phyloP scores from a whole-genome alignment of 2,329 filamentous ascomycete genomes.

The Venturia nashicola region DNA sequence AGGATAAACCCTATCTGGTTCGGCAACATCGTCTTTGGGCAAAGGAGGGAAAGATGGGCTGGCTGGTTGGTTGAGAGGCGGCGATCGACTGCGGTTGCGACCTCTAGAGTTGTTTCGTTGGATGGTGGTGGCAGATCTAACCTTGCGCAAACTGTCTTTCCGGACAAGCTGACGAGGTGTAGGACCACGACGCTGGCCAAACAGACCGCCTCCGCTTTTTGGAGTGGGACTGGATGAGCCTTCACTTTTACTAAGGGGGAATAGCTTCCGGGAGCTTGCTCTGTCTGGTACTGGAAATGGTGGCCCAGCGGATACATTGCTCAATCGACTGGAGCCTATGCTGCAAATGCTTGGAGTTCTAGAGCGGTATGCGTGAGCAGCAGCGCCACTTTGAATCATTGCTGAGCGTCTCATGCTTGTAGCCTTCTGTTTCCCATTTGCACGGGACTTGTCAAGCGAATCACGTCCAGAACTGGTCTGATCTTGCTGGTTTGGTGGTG shows the following conservation, averaged over 20 bases:
- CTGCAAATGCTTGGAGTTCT: slow-evolving; percentile 55
- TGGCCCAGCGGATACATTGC: slow-evolving; percentile 35
- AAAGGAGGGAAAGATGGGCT: slow-evolving; percentile 62
- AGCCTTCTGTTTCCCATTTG: neutral
- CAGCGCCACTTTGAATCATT: slow-evolving; percentile 68
- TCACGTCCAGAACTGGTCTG: neutral
- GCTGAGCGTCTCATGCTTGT: slow-evolving; percentile 61
- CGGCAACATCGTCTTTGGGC: slow-evolving; percentile 59
- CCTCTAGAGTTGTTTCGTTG: slow-evolving; percentile 38
- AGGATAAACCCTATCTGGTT: slow-evolving; percentile 32
- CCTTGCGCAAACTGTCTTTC: slow-evolving; percentile 61
- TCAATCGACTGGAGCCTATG: slow-evolving; percentile 26
- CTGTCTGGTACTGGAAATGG: slow-evolving; percentile 88
- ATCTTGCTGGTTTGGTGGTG: neutral
- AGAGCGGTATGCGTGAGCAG: slow-evolving; percentile 51
- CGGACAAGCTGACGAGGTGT: slow-evolving; percentile 30
- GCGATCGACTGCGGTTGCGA: slow-evolving; percentile 34
- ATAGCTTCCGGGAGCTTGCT: slow-evolving; percentile 68
- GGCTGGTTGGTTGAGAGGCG: slow-evolving; percentile 56
- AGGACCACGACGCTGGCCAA: slow-evolving; percentile 20
- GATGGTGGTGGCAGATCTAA: slow-evolving; percentile 69
- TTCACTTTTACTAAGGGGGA: slow-evolving; percentile 55
- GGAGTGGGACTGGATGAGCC: slow-evolving; percentile 66
- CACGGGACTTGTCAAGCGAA: slow-evolving; percentile 20
- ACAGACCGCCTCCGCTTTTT: slow-evolving; percentile 28